Conservation (phyloP, 2,329 filamentous ascomycete species). For the Zasmidium citrigriseum region DNA sequence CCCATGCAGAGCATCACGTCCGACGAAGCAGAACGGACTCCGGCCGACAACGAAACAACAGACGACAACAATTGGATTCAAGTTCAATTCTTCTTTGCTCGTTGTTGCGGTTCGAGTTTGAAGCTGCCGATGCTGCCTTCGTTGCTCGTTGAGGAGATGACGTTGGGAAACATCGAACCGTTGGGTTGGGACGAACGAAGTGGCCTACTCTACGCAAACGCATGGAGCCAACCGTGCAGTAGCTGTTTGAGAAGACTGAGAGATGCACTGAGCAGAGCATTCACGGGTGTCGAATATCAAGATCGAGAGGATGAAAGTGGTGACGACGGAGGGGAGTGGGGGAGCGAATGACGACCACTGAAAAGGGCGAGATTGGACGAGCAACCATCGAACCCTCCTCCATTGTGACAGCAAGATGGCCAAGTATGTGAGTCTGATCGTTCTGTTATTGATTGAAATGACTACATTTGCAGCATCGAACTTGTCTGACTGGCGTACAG, state of each 20-base stretch:
- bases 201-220: conserved; percentile 10
- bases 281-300: background rate
- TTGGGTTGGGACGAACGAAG: conserved; percentile 17
- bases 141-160: conserved; percentile 12
- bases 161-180: conserved; percentile 10
- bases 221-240: conserved; percentile 4
- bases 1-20: background rate
- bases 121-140: conserved; percentile 7
- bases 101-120: conserved; percentile 14
- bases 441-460: background rate
- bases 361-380: background rate
- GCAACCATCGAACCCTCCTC: background rate
- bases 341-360: background rate
- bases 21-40: background rate
- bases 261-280: conserved; percentile 4
- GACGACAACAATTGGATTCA: background rate
- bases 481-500: background rate
- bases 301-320: background rate
- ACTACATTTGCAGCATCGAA: background rate
- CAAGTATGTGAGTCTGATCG: too few species aligned
- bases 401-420: too few species aligned
- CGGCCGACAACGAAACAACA: background rate
- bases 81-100: conserved; percentile 5
- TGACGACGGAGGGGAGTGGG: background rate
- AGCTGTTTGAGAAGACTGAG: conserved; percentile 7